These are phyloP conservation scores for Globisporangium parvum DNA, from an alignment of 352 stramenopile genomes.

Conservation along the genomic window DNA sequence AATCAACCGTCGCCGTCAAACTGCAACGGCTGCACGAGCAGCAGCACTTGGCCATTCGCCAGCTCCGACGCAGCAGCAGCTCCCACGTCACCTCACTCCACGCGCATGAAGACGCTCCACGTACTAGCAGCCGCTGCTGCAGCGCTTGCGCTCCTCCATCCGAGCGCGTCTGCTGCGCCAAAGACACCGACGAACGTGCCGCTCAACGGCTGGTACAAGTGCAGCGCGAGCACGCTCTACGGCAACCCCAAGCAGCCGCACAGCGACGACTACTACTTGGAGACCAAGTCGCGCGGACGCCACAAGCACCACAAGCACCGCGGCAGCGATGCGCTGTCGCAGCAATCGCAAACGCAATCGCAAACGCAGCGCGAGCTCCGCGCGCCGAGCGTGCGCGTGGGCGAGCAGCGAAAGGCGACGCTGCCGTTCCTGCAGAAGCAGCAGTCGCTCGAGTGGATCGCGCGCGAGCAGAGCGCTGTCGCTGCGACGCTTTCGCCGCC, in stretches of 20 bases:
- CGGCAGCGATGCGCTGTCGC: background rate
- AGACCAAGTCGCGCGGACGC: constrained; percentile 11
- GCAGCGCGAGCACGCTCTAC: constrained; percentile 19
- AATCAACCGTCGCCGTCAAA: no score
- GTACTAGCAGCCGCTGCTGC: background rate
- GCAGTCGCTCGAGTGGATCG: constrained; percentile 18
- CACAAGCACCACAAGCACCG: constrained; percentile 5
- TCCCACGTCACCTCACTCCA: background rate
- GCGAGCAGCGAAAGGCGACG: constrained; percentile 10
- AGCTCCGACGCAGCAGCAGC: background rate
- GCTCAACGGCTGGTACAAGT: constrained; percentile 31
- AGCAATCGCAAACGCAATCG: background rate
- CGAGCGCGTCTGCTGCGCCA: background rate
- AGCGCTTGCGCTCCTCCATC: constrained; percentile 3
- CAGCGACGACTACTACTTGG: constrained; percentile 22
- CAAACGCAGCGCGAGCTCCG: background rate
- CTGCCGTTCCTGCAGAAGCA: constrained; percentile 19
- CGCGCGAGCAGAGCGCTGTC: background rate
- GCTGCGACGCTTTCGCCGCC: background rate
- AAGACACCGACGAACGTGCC: constrained; percentile 12
- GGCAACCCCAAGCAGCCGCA: background rate
- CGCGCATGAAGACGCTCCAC: constrained; percentile 14
- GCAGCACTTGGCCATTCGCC: constrained; percentile 10
- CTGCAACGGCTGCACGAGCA: background rate
- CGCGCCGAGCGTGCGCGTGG: constrained; percentile 7